phyloP scores from a whole-genome alignment of 1,139 yeast genomes.

The Hansenula lynferdii region DNA sequence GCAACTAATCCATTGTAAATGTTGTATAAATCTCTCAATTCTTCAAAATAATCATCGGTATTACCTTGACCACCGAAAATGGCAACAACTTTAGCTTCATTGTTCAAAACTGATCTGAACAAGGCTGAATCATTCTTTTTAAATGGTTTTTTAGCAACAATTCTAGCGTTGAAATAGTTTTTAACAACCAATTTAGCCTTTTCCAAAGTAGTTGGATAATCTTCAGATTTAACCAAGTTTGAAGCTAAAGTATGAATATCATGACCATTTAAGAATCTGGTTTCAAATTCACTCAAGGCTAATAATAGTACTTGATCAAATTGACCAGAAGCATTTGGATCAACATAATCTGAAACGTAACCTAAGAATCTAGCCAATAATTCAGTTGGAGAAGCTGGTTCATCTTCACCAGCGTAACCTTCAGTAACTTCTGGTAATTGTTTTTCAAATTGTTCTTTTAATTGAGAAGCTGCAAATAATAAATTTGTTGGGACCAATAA shows the following conservation, averaged over 20 bases:
- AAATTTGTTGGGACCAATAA: slow-evolving; percentile 79
- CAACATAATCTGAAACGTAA: slow-evolving; percentile 58
- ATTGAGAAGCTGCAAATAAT: slow-evolving; percentile 78
- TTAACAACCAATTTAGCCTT: slow-evolving; percentile 74
- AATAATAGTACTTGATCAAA: slow-evolving; percentile 66
- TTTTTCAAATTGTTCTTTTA: slow-evolving; percentile 80
- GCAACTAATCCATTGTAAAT: slow-evolving; percentile 71
- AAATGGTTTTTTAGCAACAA: slow-evolving; percentile 43
- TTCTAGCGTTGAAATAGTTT: slow-evolving; percentile 58
- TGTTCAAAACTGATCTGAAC: slow-evolving; percentile 54
- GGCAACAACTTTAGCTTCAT: slow-evolving; percentile 64
- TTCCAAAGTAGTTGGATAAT: slow-evolving; percentile 57
- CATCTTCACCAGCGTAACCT: slow-evolving; percentile 81
- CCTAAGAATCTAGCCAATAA: slow-evolving; percentile 82
- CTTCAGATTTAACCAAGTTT: slow-evolving; percentile 45
- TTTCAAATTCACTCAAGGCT: slow-evolving; percentile 77
- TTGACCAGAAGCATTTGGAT: slow-evolving; percentile 47
- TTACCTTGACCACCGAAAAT: slow-evolving; percentile 99
- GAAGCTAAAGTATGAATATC: slow-evolving; percentile 93
- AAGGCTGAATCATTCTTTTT: slow-evolving; percentile 59
- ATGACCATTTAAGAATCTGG: slow-evolving; percentile 63
- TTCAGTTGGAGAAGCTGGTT: slow-evolving; percentile 87
- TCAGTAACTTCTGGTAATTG: slow-evolving; percentile 79
- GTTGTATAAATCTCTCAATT: slow-evolving; percentile 78
- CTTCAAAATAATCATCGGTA: slow-evolving; percentile 96